These are phyloP conservation scores for Chlorophyllum brunneum DNA, from an alignment of 768 basidiomycete species.

Conservation along the genomic window DNA sequence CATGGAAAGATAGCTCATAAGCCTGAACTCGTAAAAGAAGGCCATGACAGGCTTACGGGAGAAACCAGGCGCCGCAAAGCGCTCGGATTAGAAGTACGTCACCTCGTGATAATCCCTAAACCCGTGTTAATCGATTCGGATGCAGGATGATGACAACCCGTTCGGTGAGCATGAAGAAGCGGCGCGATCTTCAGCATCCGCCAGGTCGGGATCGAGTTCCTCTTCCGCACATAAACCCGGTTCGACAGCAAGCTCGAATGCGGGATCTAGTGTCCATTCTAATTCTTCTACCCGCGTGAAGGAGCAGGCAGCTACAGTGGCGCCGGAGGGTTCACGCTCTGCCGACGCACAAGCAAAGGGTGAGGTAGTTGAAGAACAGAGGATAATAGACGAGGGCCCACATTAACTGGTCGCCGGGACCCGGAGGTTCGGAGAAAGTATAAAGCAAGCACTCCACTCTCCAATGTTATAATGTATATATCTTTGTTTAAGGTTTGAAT, in stretches of 20 bases:
- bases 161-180: no score
- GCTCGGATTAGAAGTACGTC: constrained; percentile 3
- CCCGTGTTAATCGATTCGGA: no score
- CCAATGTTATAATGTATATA: no score
- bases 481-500: no score
- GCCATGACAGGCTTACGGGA: constrained; percentile 7
- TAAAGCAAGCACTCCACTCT: no score
- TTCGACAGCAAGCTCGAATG: no score
- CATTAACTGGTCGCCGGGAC: background rate
- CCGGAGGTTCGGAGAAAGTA: no score
- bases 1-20: constrained; percentile 12
- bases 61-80: constrained; percentile 2
- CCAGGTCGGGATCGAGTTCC: no score
- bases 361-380: background rate
- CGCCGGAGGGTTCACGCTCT: background rate
- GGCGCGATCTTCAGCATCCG: no score
- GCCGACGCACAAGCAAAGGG: background rate
- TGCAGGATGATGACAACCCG: no score
- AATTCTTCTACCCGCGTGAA: background rate
- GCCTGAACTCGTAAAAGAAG: constrained; percentile 10
- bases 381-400: background rate
- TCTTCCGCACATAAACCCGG: no score
- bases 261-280: no score
- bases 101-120: background rate
- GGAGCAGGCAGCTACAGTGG: background rate